Evolutionary conservation across 306 rosid species (phyloP).

Genomic region (Quercus aquifolioides): DNA sequence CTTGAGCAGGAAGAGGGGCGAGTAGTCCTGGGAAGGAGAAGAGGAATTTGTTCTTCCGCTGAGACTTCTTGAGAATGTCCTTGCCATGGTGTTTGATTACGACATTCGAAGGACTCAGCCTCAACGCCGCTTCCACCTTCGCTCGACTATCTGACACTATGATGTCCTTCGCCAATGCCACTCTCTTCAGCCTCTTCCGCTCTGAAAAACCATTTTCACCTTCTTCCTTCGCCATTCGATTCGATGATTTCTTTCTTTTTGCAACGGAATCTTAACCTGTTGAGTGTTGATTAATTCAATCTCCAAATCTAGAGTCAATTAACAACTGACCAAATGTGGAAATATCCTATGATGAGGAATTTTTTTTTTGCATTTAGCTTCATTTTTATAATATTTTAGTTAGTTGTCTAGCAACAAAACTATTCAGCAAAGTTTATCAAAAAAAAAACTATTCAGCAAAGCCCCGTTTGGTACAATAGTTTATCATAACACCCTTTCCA

Average conservation of each 20-base stretch:
- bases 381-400: too few relatives aligned
- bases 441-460: too few relatives aligned
- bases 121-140: slow-evolving; percentile 29
- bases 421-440: too few relatives aligned
- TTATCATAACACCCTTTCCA: too few relatives aligned
- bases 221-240: slow-evolving; percentile 30
- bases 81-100: slow-evolving; percentile 74
- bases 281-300: too few relatives aligned
- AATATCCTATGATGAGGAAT: too few relatives aligned
- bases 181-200: slow-evolving; percentile 72
- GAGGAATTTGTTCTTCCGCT: slow-evolving; percentile 73
- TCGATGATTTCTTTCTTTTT: too few relatives aligned
- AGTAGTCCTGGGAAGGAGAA: slow-evolving; percentile 82
- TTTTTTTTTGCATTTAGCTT: too few relatives aligned
- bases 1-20: slow-evolving; percentile 49
- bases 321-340: too few relatives aligned
- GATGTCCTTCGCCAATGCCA: slow-evolving; percentile 56
- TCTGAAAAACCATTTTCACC: background rate
- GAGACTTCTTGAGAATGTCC: slow-evolving; percentile 83
- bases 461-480: too few relatives aligned
- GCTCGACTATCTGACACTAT: slow-evolving; percentile 52
- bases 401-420: too few relatives aligned
- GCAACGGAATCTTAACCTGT: too few relatives aligned
- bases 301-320: background rate
- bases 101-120: slow-evolving; percentile 62